These are phyloP conservation scores for Lodderomyces theae DNA, from an alignment of 1,139 yeast species.

Conservation along the genomic window DNA sequence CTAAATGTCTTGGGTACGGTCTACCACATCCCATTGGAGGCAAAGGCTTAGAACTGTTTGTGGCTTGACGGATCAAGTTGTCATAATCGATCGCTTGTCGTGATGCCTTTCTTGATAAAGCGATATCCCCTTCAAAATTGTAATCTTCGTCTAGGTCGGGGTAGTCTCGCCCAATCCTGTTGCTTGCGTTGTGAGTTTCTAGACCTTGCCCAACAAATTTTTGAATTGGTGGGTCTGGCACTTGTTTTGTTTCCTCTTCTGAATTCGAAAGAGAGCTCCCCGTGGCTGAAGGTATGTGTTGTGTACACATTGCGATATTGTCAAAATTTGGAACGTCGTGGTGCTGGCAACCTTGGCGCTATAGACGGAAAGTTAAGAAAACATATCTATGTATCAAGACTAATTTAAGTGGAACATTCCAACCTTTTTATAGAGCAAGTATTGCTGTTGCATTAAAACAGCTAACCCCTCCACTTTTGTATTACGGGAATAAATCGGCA, in stretches of 20 bases:
- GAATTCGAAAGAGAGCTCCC: too few relatives aligned
- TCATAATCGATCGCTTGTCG: slow-evolving; percentile 35
- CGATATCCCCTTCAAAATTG: slow-evolving; percentile 24
- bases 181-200: not conserved
- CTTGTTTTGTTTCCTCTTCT: not conserved
- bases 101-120: slow-evolving; percentile 25
- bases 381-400: too few relatives aligned
- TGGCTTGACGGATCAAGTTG: slow-evolving; percentile 18
- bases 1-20: slow-evolving; percentile 35
- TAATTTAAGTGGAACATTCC: too few relatives aligned
- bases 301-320: too few relatives aligned
- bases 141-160: slow-evolving; percentile 19
- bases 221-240: not conserved
- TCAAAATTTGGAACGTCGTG: too few relatives aligned
- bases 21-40: slow-evolving; percentile 42
- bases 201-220: not conserved
- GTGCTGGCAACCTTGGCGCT: too few relatives aligned
- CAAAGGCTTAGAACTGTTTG: slow-evolving; percentile 17
- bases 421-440: too few relatives aligned
- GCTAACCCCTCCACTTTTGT: too few relatives aligned
- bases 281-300: too few relatives aligned
- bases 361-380: too few relatives aligned
- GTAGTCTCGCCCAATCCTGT: not conserved
- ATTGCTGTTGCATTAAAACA: too few relatives aligned
- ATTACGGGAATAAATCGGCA: too few relatives aligned